Evolutionary conservation across 495 filamentous ascomycete genomes (phyloP).

Genomic region (Clavariopsis aquatica): DNA sequence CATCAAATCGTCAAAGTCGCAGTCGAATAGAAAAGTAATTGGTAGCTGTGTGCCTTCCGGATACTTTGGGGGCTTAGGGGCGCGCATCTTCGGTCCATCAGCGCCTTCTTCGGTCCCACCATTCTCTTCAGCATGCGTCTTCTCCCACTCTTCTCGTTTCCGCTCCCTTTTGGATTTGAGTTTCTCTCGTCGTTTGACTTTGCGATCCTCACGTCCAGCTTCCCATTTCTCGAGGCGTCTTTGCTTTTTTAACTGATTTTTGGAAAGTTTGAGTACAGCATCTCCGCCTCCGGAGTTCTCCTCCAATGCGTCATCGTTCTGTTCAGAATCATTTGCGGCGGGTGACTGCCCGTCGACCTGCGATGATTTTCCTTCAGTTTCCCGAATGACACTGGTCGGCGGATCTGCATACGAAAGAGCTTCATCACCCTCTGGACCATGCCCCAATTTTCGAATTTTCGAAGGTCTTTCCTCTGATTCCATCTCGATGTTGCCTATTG

Average conservation of each 20-base stretch:
- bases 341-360: conserved; percentile 15
- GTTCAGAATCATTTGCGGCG: conserved; percentile 19
- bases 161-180: conserved; percentile 62
- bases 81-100: conserved; percentile 37
- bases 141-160: conserved; percentile 50
- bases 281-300: not conserved
- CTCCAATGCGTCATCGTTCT: conserved; percentile 24
- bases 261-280: conserved; percentile 59
- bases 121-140: conserved; percentile 44
- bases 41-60: conserved; percentile 59
- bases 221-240: conserved; percentile 67
- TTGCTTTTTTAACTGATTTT: conserved; percentile 78
- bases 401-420: conserved; percentile 9
- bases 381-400: not conserved
- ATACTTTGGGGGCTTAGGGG: not conserved
- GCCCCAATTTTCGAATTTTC: conserved; percentile 54
- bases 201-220: conserved; percentile 66
- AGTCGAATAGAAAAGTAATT: conserved; percentile 81
- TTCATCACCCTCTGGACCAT: conserved; percentile 29
- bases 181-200: conserved; percentile 71
- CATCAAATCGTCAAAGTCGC: conserved; percentile 91
- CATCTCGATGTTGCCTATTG: conserved; percentile 55
- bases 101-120: not conserved
- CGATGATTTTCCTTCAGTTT: not conserved
- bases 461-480: conserved; percentile 56